phyloP scores from a whole-genome alignment of 1,284 basidiomycete species.

The Veloporphyrellus conicus region DNA sequence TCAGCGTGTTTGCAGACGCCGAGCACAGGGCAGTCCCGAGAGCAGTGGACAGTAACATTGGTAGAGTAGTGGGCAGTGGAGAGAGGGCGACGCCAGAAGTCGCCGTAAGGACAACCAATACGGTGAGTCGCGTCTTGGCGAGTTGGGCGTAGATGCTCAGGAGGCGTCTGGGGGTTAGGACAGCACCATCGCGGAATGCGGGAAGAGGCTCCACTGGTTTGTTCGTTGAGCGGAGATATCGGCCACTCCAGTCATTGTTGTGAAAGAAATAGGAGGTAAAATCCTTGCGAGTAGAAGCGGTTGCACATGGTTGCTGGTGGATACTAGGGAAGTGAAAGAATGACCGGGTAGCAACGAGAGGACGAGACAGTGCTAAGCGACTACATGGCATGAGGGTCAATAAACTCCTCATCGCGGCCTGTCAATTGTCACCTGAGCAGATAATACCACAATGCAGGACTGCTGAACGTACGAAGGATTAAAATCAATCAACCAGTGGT shows the following conservation, averaged over 20 bases:
- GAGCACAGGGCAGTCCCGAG: slow-evolving; percentile 88
- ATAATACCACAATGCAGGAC: background rate
- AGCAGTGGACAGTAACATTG: slow-evolving; percentile 82
- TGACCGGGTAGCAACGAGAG: slow-evolving; percentile 6
- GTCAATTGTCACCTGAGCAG: background rate
- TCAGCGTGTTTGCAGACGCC: slow-evolving; percentile 91
- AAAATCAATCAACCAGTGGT: background rate
- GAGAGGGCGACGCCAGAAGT: slow-evolving; percentile 94
- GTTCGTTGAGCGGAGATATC: slow-evolving; percentile 9
- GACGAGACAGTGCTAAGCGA: slow-evolving; percentile 11
- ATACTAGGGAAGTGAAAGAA: slow-evolving; percentile 5
- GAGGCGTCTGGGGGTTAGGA: slow-evolving; percentile 54
- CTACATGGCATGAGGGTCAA: slow-evolving; percentile 9
- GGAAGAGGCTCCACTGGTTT: slow-evolving; percentile 5
- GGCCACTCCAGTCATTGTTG: slow-evolving; percentile 46
- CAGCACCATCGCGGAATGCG: slow-evolving; percentile 26
- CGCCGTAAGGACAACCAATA: slow-evolving; percentile 86
- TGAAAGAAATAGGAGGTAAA: slow-evolving; percentile 61
- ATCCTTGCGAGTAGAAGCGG: slow-evolving; percentile 21
- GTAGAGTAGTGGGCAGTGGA: slow-evolving; percentile 77
- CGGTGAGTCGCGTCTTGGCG: slow-evolving; percentile 83
- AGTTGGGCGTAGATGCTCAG: slow-evolving; percentile 76
- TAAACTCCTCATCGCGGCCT: slow-evolving; percentile 23
- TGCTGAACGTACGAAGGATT: slow-evolving; percentile 1
- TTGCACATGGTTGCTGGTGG: slow-evolving; percentile 1